phyloP scores from a whole-genome alignment of 768 basidiomycete genomes.

The Mycena polygramma region DNA sequence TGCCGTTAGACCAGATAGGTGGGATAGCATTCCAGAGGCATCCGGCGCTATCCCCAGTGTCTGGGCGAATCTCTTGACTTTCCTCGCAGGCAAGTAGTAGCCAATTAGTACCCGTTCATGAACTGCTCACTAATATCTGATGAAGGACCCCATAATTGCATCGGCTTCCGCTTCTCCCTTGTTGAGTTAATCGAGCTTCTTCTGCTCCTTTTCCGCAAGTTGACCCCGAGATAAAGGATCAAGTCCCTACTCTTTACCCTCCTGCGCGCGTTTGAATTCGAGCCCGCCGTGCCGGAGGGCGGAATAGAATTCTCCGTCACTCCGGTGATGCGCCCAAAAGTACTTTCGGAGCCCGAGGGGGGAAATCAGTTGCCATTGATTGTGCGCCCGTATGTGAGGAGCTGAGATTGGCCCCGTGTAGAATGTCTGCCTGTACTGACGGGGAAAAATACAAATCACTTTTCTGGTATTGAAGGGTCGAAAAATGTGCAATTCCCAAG shows the following conservation, averaged over 20 bases:
- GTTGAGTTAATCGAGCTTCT: slow-evolving; percentile 1
- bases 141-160: slow-evolving; percentile 58
- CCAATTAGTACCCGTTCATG: too few species aligned
- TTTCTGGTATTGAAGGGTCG: too few species aligned
- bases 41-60: background rate
- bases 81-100: background rate
- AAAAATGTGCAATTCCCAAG: too few species aligned
- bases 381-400: background rate
- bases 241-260: slow-evolving; percentile 2
- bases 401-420: too few species aligned
- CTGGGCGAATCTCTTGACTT: slow-evolving; percentile 6
- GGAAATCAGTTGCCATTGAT: slow-evolving; percentile 2
- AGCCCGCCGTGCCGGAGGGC: background rate
- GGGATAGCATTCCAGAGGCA: background rate
- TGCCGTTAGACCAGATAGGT: background rate
- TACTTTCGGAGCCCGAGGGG: background rate
- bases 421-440: too few species aligned
- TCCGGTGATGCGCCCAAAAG: background rate
- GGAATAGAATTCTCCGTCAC: background rate
- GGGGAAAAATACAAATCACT: too few species aligned
- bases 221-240: background rate
- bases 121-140: slow-evolving; percentile 45
- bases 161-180: slow-evolving; percentile 45
- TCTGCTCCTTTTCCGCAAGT: background rate
- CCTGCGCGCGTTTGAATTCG: background rate